A percentile compares a stretch with the other conserved stretches of the same genome.
Conservation (phyloP, 2,329 filamentous ascomycete species). For the Atkinsonella hypoxylon region DNA sequence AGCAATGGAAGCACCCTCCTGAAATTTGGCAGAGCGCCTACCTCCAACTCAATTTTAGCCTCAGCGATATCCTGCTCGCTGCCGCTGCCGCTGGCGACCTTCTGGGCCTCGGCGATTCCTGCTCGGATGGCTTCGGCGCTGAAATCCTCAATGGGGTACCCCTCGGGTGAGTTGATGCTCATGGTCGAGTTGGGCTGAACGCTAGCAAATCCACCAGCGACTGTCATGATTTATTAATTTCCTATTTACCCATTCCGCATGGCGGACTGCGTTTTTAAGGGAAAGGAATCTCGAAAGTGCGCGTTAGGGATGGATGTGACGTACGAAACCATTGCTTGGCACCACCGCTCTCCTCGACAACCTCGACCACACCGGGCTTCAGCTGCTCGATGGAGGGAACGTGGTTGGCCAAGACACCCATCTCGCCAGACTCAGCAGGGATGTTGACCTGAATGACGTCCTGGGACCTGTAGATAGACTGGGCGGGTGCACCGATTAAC, state of each 20-base stretch:
- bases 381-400: conserved; percentile 98
- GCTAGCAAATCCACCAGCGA: conserved; percentile 92
- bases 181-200: conserved; percentile 90
- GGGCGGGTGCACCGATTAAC: conserved; percentile 38
- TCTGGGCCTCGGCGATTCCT: conserved; percentile 91
- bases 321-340: conserved; percentile 98
- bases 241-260: background rate
- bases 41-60: conserved; percentile 98
- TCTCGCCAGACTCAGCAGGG: conserved; percentile 93
- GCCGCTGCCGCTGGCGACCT: conserved; percentile 79
- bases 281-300: background rate
- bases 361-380: conserved; percentile 89
- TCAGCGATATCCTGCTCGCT: conserved; percentile 97
- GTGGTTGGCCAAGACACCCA: conserved; percentile 99
- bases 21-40: conserved; percentile 24
- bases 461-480: conserved; percentile 60
- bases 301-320: conserved; percentile 24
- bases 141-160: conserved; percentile 90
- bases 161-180: conserved; percentile 98
- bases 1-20: background rate
- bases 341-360: conserved; percentile 82
- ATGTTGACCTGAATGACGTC: conserved; percentile 93
- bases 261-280: background rate
- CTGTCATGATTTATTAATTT: conserved; percentile 32
- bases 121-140: conserved; percentile 78